A percentile compares a stretch with the other conserved stretches of the same genome.
Conservation (phyloP, 192 early-diverging fungal species). For the Chytriomyces sp. region DNA sequence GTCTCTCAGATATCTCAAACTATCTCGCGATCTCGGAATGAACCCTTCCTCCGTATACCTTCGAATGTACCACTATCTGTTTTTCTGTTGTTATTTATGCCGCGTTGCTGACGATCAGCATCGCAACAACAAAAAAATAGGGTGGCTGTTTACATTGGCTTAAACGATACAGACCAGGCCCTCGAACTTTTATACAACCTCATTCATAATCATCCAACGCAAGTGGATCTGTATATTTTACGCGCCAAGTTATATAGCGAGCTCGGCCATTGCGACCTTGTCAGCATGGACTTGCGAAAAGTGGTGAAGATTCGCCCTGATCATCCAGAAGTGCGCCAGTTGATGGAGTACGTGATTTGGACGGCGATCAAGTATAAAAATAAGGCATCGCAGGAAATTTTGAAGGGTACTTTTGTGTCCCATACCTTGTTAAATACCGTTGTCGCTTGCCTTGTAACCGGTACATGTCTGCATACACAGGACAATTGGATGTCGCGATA, state of each 20-base stretch:
- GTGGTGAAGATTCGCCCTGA: constrained; percentile 36
- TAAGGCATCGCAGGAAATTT: constrained; percentile 51
- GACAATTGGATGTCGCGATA: constrained; percentile 41
- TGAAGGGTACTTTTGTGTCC: constrained; percentile 30
- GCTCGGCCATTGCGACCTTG: constrained; percentile 45
- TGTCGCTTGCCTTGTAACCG: too few relatives aligned
- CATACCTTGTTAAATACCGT: not conserved
- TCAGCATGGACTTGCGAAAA: constrained; percentile 46
- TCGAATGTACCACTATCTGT: constrained; percentile 30
- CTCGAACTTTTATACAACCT: constrained; percentile 47
- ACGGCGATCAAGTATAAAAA: constrained; percentile 54
- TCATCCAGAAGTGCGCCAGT: constrained; percentile 50
- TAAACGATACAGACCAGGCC: constrained; percentile 42
- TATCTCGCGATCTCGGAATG: constrained; percentile 32
- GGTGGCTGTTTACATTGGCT: constrained; percentile 41
- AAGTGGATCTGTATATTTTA: constrained; percentile 51
- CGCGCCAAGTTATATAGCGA: constrained; percentile 54
- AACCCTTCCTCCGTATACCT: constrained; percentile 30
- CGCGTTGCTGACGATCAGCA: constrained; percentile 1
- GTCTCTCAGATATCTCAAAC: constrained; percentile 41
- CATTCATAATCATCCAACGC: constrained; percentile 33
- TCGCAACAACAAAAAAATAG: not conserved
- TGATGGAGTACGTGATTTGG: constrained; percentile 43
- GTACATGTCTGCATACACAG: not conserved
- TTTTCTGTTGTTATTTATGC: not conserved